Evolutionary conservation across 306 rosid genomes (phyloP).

Genomic region (Amphicarpaea edgeworthii): DNA sequence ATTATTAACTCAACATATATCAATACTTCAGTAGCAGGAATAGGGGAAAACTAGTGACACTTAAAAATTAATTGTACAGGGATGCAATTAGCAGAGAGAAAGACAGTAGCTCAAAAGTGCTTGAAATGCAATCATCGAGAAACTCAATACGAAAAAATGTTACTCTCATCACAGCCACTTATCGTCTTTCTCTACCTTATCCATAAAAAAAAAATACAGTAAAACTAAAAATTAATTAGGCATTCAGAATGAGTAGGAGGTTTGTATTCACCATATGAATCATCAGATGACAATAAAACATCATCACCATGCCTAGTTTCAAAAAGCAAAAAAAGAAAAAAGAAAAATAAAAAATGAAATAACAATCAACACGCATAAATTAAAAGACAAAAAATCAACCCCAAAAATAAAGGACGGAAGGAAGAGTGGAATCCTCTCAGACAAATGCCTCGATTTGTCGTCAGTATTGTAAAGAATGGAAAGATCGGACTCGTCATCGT

Average conservation of each 20-base stretch:
- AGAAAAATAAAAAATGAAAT: no score
- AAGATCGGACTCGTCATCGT: slow-evolving; percentile 90
- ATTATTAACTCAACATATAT: no score
- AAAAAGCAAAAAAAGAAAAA: no score
- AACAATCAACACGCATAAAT: background rate
- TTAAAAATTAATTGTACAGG: no score
- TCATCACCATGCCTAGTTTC: slow-evolving; percentile 62
- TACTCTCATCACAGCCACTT: slow-evolving; percentile 68
- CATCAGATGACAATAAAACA: slow-evolving; percentile 45
- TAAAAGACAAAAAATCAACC: no score
- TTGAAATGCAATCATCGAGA: slow-evolving; percentile 71
- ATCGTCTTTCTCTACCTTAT: slow-evolving; percentile 23
- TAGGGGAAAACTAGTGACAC: no score
- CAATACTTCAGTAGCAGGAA: no score
- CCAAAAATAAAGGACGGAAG: background rate
- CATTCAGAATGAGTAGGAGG: slow-evolving; percentile 98
- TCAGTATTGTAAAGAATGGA: slow-evolving; percentile 73
- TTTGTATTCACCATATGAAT: slow-evolving; percentile 50
- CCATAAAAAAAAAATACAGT: background rate
- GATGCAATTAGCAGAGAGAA: background rate
- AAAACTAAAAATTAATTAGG: background rate
- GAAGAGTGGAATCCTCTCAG: slow-evolving; percentile 66
- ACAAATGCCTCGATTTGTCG: slow-evolving; percentile 96
- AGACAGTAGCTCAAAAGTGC: slow-evolving; percentile 84
- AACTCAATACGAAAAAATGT: slow-evolving; percentile 38